phyloP scores from a whole-genome alignment of 345 rosid genomes.

The Corchorus capsularis region DNA sequence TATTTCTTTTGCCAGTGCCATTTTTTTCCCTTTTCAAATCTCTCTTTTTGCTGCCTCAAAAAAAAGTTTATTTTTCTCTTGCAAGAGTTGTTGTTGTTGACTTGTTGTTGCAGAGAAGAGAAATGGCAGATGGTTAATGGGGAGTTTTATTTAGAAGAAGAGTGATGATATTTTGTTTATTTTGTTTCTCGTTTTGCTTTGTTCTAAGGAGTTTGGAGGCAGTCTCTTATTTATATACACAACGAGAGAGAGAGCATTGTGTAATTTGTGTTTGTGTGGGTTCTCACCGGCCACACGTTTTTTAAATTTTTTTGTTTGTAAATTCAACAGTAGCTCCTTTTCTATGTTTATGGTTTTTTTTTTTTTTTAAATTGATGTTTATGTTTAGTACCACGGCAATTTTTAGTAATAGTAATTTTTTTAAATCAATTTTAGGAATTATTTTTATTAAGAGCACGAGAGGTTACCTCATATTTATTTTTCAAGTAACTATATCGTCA shows the following conservation, averaged over 20 bases:
- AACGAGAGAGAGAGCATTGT: background rate
- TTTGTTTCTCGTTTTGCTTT: background rate
- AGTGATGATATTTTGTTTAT: background rate
- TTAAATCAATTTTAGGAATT: too few relatives aligned
- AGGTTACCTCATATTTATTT: too few relatives aligned
- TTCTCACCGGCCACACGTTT: conserved; percentile 82
- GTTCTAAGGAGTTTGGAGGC: background rate
- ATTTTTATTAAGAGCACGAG: too few relatives aligned
- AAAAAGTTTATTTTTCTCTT: background rate
- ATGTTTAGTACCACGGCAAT: background rate
- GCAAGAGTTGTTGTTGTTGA: background rate
- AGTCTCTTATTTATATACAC: background rate
- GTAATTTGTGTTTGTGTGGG: background rate
- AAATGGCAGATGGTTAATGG: background rate
- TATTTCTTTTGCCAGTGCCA: conserved; percentile 71
- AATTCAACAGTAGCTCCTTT: conserved; percentile 3
- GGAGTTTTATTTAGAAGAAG: background rate
- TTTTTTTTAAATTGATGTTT: background rate
- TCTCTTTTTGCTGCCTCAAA: background rate
- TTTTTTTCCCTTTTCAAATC: conserved; percentile 5
- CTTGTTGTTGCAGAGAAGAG: background rate
- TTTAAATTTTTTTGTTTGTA: conserved; percentile 23
- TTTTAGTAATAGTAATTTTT: background rate
- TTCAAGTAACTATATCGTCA: too few relatives aligned
- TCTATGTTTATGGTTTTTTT: background rate